These are phyloP conservation scores for Ganoderma lucidum DNA, from an alignment of 1,284 basidiomycete genomes.

Conservation along the genomic window DNA sequence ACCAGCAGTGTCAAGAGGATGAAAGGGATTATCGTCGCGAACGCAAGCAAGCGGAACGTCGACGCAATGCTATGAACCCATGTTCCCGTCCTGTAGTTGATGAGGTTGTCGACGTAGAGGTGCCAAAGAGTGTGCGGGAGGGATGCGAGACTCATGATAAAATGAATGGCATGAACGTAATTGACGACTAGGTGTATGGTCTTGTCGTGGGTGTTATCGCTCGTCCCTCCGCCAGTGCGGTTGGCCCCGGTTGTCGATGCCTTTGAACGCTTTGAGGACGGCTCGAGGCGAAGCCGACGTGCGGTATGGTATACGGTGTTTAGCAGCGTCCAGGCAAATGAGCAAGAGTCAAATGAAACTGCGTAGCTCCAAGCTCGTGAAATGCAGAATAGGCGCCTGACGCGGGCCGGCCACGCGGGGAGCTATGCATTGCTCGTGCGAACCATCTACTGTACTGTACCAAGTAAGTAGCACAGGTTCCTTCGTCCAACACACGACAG, in stretches of 20 bases:
- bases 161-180: slow-evolving; percentile 1
- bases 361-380: background rate
- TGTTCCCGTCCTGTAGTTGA: slow-evolving; percentile 65
- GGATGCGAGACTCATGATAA: slow-evolving; percentile 17
- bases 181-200: background rate
- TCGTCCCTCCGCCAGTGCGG: background rate
- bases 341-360: background rate
- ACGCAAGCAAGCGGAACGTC: slow-evolving; percentile 68
- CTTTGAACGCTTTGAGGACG: background rate
- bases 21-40: slow-evolving; percentile 69
- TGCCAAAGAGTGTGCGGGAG: slow-evolving; percentile 57
- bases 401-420: background rate
- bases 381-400: background rate
- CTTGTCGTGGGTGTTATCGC: background rate
- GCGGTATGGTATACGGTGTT: background rate
- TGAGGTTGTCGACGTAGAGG: slow-evolving; percentile 66
- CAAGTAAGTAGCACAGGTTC: background rate
- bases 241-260: background rate
- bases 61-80: slow-evolving; percentile 76
- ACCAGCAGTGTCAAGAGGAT: slow-evolving; percentile 72
- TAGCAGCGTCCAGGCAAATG: background rate
- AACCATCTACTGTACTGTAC: no score
- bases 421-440: background rate
- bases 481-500: background rate
- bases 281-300: background rate